phyloP scores from a whole-genome alignment of 441 rosid species.

The Jatropha multifida region DNA sequence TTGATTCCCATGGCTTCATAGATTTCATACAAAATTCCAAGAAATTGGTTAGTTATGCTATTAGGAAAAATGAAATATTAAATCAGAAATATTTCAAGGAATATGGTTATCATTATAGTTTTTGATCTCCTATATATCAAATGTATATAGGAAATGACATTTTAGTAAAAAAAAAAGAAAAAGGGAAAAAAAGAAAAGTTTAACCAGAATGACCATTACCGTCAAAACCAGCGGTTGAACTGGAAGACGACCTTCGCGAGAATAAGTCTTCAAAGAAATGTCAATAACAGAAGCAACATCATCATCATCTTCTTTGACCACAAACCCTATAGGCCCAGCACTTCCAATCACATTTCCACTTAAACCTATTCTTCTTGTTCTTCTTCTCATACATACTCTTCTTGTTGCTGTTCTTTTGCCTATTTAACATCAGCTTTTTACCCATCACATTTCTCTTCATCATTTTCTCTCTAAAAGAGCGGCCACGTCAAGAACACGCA shows the following conservation, averaged over 20 bases:
- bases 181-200: neutral
- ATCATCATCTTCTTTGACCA: slow-evolving; percentile 60
- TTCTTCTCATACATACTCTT: slow-evolving; percentile 36
- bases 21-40: slow-evolving; percentile 24
- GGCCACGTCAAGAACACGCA: neutral
- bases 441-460: slow-evolving; percentile 13
- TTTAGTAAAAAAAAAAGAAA: neutral
- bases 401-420: slow-evolving; percentile 34
- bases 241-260: slow-evolving; percentile 85
- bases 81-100: too few species aligned
- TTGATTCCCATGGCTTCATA: slow-evolving; percentile 43
- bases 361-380: slow-evolving; percentile 38
- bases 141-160: too few species aligned
- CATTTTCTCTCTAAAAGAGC: neutral
- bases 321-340: slow-evolving; percentile 82
- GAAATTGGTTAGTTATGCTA: too few species aligned
- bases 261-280: slow-evolving; percentile 63
- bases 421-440: slow-evolving; percentile 42
- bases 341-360: slow-evolving; percentile 77
- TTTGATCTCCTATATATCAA: too few species aligned
- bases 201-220: slow-evolving; percentile 28
- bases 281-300: slow-evolving; percentile 65
- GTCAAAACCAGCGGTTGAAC: slow-evolving; percentile 54
- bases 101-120: too few species aligned
- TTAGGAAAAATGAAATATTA: too few species aligned